A percentile compares a stretch with the other conserved stretches of the same genome.
These are phyloP conservation scores for Physcia stellaris DNA, from an alignment of 495 filamentous ascomycete species.

Conservation along the genomic window DNA sequence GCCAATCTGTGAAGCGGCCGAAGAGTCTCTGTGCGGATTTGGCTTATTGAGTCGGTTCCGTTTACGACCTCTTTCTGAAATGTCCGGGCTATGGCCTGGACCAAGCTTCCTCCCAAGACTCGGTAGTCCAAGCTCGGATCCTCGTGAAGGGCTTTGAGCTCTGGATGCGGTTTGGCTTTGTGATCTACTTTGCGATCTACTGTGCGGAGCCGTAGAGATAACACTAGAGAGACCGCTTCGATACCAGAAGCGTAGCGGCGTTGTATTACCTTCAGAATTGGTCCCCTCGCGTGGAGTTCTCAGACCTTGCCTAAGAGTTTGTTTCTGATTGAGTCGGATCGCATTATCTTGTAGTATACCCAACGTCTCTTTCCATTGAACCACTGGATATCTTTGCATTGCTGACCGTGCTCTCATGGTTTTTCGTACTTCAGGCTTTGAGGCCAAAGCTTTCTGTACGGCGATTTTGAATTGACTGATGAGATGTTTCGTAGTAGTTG, in stretches of 20 bases:
- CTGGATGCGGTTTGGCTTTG: background rate
- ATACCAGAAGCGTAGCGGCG: too few species aligned
- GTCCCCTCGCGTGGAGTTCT: too few species aligned
- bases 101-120: background rate
- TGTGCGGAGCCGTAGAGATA: too few species aligned
- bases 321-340: slow-evolving; percentile 19
- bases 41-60: too few species aligned
- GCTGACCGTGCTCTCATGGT: slow-evolving; percentile 66
- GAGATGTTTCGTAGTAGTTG: slow-evolving; percentile 53
- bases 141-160: background rate
- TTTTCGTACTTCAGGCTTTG: slow-evolving; percentile 40
- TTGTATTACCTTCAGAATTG: too few species aligned
- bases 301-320: too few species aligned
- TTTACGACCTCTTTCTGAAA: too few species aligned
- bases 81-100: background rate
- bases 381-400: slow-evolving; percentile 63
- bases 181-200: background rate
- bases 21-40: too few species aligned
- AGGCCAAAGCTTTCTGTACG: slow-evolving; percentile 51
- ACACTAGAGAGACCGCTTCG: too few species aligned
- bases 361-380: slow-evolving; percentile 50
- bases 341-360: slow-evolving; percentile 46
- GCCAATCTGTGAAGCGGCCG: too few species aligned
- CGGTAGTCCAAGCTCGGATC: background rate
- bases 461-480: slow-evolving; percentile 59